Evolutionary conservation across 306 rosid genomes (phyloP).

Genomic region (Echinosophora koreensis): DNA sequence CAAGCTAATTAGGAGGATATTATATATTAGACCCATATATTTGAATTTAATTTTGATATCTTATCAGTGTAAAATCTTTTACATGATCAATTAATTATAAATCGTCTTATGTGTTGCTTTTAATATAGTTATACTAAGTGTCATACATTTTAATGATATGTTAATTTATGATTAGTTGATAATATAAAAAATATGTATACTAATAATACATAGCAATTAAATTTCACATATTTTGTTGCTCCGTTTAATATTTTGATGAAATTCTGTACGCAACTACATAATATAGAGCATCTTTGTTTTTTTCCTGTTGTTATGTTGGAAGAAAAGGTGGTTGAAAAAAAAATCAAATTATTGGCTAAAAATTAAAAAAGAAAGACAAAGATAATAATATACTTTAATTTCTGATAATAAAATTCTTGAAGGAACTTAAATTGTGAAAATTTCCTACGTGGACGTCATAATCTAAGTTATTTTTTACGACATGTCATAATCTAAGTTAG

Average conservation of each 20-base stretch:
- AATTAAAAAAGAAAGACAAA: slow-evolving; percentile 35
- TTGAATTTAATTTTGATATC: no score
- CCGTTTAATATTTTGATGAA: not conserved
- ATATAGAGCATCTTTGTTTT: slow-evolving; percentile 5
- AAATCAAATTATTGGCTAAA: not conserved
- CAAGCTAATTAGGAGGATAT: not conserved
- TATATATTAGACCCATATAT: not conserved
- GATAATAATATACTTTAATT: not conserved
- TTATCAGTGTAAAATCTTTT: no score
- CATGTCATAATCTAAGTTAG: slow-evolving; percentile 41
- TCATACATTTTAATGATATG: no score
- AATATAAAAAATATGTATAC: no score
- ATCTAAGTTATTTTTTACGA: no score
- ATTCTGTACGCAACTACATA: not conserved
- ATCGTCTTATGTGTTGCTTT: no score
- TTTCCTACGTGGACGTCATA: not conserved
- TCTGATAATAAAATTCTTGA: not conserved
- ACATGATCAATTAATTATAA: no score
- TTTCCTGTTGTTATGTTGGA: slow-evolving; percentile 23
- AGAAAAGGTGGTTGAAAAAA: not conserved
- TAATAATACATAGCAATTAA: no score
- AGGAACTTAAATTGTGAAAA: not conserved
- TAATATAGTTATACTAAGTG: no score
- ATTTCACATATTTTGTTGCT: not conserved
- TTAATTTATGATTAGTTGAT: no score